A percentile compares a stretch with the other conserved stretches of the same genome.
Conservation (phyloP, 768 basidiomycete species). For the Mycena metata region DNA sequence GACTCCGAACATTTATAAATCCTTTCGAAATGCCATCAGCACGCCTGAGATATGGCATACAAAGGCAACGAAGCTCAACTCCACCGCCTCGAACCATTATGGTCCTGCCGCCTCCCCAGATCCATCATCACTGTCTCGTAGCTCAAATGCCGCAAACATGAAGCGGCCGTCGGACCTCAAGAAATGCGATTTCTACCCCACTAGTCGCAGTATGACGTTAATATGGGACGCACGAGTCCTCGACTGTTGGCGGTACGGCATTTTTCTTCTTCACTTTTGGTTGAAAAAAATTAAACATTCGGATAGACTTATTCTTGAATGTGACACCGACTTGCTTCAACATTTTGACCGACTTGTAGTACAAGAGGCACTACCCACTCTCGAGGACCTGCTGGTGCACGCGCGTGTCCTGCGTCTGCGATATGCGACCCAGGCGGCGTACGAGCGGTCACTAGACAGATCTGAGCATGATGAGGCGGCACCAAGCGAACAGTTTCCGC, state of each 20-base stretch:
- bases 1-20: slow-evolving; percentile 13
- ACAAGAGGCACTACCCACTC: background rate
- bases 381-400: slow-evolving; percentile 9
- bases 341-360: too few relatives aligned
- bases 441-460: slow-evolving; percentile 4
- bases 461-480: background rate
- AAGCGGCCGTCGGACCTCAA: slow-evolving; percentile 39
- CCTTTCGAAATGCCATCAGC: slow-evolving; percentile 35
- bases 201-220: slow-evolving; percentile 37
- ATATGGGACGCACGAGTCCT: slow-evolving; percentile 39
- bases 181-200: slow-evolving; percentile 21
- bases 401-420: background rate
- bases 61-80: slow-evolving; percentile 37
- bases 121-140: slow-evolving; percentile 32
- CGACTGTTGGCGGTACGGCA: slow-evolving; percentile 39
- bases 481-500: background rate
- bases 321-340: too few relatives aligned
- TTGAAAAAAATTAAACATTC: too few relatives aligned
- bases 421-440: slow-evolving; percentile 7
- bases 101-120: slow-evolving; percentile 35
- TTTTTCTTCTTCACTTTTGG: background rate
- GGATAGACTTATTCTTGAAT: too few relatives aligned
- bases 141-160: slow-evolving; percentile 17
- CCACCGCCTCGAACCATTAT: slow-evolving; percentile 35
- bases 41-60: slow-evolving; percentile 39